Percentiles rank a stretch among this genome's conserved stretches.
Evolutionary conservation across 495 filamentous ascomycete genomes (phyloP).

Genomic region (Penicillium parvum): DNA sequence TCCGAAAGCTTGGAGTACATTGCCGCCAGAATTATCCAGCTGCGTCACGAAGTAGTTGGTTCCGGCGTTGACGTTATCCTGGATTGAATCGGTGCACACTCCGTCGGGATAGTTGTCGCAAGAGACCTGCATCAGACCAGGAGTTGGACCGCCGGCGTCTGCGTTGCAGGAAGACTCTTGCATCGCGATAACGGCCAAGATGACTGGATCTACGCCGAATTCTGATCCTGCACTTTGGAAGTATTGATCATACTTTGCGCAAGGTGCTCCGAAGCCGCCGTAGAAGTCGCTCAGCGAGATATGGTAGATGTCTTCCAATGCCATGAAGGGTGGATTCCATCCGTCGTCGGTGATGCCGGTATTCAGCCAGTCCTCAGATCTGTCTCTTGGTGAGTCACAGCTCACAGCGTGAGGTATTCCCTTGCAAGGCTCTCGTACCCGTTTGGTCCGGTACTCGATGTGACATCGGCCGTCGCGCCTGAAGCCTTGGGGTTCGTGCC

Average conservation of each 20-base stretch:
- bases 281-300: conserved; percentile 26
- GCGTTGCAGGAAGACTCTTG: conserved; percentile 36
- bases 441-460: conserved; percentile 23
- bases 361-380: conserved; percentile 35
- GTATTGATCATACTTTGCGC: conserved; percentile 27
- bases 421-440: conserved; percentile 15
- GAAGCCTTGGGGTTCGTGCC: conserved; percentile 25
- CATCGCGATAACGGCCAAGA: conserved; percentile 34
- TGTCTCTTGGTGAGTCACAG: too few relatives aligned
- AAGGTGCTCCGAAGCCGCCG: conserved; percentile 19
- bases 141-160: conserved; percentile 27
- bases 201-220: conserved; percentile 29
- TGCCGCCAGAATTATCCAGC: conserved; percentile 18
- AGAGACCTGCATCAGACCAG: conserved; percentile 34
- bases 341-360: conserved; percentile 25
- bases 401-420: background rate
- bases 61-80: conserved; percentile 34
- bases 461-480: conserved; percentile 28
- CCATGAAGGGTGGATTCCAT: conserved; percentile 31
- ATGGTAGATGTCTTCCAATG: conserved; percentile 24
- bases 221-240: conserved; percentile 28
- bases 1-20: conserved; percentile 30
- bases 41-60: conserved; percentile 25
- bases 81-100: conserved; percentile 26
- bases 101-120: conserved; percentile 34